Evolutionary conservation across 257 asterid species (phyloP), one percentile per base, ranked within the genome.

Genomic region (Solanum raphanifolium): DNA sequence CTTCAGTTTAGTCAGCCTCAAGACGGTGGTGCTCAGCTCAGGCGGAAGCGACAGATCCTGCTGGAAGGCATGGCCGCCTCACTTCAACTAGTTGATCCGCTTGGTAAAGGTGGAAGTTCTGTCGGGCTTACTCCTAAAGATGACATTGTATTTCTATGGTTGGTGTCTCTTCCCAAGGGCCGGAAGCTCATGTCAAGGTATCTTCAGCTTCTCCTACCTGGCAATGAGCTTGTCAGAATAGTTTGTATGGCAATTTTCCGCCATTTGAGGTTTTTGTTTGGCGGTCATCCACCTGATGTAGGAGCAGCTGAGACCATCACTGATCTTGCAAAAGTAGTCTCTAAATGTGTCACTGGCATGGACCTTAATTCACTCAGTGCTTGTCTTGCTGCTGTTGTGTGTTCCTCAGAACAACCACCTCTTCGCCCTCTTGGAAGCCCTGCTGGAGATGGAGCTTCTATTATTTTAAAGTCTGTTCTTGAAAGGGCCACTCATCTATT

Each of bases 11-110:
- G 46, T 83, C 91, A 82, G 76, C 86, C 83, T 75, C 91, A 89
- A 87, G 94, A 89, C 25, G 89, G 88, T 62, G 92, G 93, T 13
- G 89, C 83, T 43, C 92, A 91, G 88, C 84, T 92, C 83, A 87
- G 82, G 43, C 89, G 88, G 85, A 91, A 90, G 76, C 90, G 93
- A 66, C 94, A 92, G 88, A 87, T 90, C 60, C 82, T 92, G 83
- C 85, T 92, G 88, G 94, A 92, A 89, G 94, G 94, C 79, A 86
- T 92, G 90, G 93, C 93, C 7, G 81, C 91, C 35, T 92, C 94
- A 35, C 92, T 92, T 85, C 93, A 91, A 83, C 91, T 92, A 62
- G 93, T 83, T 46, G 94, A 92, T 62, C 93, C 92, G 27, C 92
- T 91, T 76, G 90, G 92, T 25, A 91, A 92, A 88, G 90, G 88